Evolutionary conservation across 495 filamentous ascomycete species (phyloP), one percentile per base, ranked within the genome.

Genomic region (Penicillium salamii): DNA sequence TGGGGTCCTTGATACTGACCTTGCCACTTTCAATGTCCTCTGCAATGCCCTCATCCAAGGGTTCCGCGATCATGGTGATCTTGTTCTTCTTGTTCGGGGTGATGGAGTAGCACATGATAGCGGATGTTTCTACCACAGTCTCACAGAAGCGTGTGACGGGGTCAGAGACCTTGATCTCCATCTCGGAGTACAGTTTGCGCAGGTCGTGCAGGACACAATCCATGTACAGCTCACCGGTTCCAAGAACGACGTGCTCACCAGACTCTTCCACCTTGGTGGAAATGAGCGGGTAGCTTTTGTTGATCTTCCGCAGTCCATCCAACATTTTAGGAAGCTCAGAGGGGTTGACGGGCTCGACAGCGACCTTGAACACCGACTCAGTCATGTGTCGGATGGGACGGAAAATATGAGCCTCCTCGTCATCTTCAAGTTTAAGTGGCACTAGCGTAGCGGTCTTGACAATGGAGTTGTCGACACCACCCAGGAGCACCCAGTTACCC

Each of bases 71-170:
- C 90, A 97, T 96, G 39, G 93, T 98, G 64, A 98, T 88, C 68
- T 96, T 97, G 71, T 97, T 98, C 71, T 96, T 96, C 65, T 98
- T 97, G 70, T 98, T 98, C 6, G 93, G 93, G 3, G 93, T 98
- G 55, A 95, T 81, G 9, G 93, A 91, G 67, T 96, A 97, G 66
- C 93, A 97, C 75, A 97, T 97, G 49, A 95, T 96, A 21, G 92
- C 91, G 15, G 89, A 95, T 42, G 90, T 95, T 63, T 97, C 95
- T 41, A 95, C 90, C n/a, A 96, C 90, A 3, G 93, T 98, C 72
- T 98, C 93, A 68, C 90, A 95, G 76, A 98, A 98, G 23, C 93
- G 82, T 19, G 95, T 97, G 15, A 97, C 95, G 5, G 93, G 93
- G 61, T 98, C 93, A 8, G 93, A 98, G 38, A 98, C 90, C 70